phyloP scores from a whole-genome alignment of 768 basidiomycete genomes.

The Hydnomerulius pinastri region DNA sequence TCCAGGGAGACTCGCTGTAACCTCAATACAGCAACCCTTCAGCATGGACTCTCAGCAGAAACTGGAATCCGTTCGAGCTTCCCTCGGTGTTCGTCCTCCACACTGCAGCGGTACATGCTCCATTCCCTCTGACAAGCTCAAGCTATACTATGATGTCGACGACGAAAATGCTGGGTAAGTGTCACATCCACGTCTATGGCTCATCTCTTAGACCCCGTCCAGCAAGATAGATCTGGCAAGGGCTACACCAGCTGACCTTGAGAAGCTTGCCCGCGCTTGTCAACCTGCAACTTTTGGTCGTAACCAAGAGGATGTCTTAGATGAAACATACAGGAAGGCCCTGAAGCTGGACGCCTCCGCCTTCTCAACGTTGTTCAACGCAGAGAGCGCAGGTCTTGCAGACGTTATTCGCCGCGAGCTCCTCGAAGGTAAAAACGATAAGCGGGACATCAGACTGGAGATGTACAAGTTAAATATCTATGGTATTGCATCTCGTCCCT shows the following conservation, averaged over 20 bases:
- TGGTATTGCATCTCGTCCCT: conserved; percentile 27
- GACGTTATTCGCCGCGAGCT: conserved; percentile 25
- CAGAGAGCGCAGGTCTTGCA: conserved; percentile 27
- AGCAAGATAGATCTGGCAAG: background rate
- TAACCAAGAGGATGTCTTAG: conserved; percentile 38
- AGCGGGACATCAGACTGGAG: conserved; percentile 38
- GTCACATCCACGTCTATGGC: too few relatives aligned
- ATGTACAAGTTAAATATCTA: conserved; percentile 51
- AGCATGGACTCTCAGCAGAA: background rate
- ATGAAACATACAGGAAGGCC: conserved; percentile 48
- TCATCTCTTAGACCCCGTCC: too few relatives aligned
- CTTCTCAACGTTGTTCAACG: conserved; percentile 39
- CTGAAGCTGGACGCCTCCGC: conserved; percentile 41
- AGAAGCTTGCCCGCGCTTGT: conserved; percentile 36
- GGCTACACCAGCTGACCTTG: background rate
- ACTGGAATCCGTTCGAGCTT: conserved; percentile 2
- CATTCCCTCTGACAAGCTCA: background rate
- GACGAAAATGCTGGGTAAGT: too few relatives aligned
- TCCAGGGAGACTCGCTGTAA: too few relatives aligned
- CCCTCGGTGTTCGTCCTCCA: background rate
- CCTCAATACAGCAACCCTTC: too few relatives aligned
- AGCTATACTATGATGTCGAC: background rate
- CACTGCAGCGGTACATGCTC: background rate
- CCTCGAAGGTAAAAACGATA: conserved; percentile 24
- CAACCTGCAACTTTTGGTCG: conserved; percentile 44